Evolutionary conservation across 306 rosid species (phyloP).

Genomic region (Sicyos edulis): DNA sequence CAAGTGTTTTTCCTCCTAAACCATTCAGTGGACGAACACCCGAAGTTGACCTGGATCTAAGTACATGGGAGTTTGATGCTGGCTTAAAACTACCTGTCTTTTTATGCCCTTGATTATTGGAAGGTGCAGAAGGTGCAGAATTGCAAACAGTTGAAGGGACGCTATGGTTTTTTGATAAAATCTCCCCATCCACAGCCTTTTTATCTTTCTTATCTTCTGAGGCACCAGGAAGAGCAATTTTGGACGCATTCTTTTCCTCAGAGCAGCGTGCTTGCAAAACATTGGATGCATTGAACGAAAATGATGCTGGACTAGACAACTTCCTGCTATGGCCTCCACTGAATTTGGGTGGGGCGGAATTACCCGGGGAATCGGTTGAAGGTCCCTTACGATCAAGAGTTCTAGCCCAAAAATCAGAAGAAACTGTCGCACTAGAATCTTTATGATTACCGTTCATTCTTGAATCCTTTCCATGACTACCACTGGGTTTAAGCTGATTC

Average conservation of each 20-base stretch:
- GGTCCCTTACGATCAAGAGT: conserved; percentile 35
- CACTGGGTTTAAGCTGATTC: conserved; percentile 31
- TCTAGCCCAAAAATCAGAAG: conserved; percentile 67
- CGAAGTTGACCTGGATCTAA: conserved; percentile 32
- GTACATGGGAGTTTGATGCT: conserved; percentile 31
- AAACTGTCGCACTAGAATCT: conserved; percentile 28
- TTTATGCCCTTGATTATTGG: conserved; percentile 29
- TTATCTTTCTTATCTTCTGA: conserved; percentile 20
- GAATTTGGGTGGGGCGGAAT: conserved; percentile 25
- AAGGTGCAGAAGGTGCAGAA: conserved; percentile 23
- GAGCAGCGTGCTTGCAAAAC: conserved; percentile 32
- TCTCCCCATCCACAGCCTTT: conserved; percentile 28
- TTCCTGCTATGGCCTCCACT: conserved; percentile 24
- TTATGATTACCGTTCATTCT: conserved; percentile 6
- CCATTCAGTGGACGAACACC: conserved; percentile 24
- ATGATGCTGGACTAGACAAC: conserved; percentile 31
- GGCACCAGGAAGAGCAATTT: conserved; percentile 28
- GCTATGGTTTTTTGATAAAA: conserved; percentile 29
- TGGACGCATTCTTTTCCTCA: conserved; percentile 26
- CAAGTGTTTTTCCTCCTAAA: conserved; percentile 28
- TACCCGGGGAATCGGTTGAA: conserved; percentile 24
- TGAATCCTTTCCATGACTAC: conserved; percentile 33
- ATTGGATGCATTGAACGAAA: conserved; percentile 32
- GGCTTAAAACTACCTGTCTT: conserved; percentile 18
- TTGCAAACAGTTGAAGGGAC: conserved; percentile 28